phyloP scores from a whole-genome alignment of 345 rosid genomes.

The Citrus sinensis region DVS_A1.0 CM039166.1:8155001-8155500 shows the following conservation, averaged over 20 bases:
- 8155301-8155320: background rate
- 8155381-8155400: background rate
- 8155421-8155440: background rate
- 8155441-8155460: constrained; percentile 1
- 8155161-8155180: background rate
- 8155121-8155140: constrained; percentile 10
- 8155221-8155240: background rate
- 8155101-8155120: constrained; percentile 9
- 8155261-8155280: background rate
- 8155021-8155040: constrained; percentile 12
- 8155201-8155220: background rate
- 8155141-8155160: background rate
- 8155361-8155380: background rate
- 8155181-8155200: background rate
- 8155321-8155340: background rate
- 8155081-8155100: constrained; percentile 32
- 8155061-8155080: constrained; percentile 39
- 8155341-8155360: background rate
- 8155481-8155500: background rate
- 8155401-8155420: background rate
- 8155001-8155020: constrained; percentile 34
- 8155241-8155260: background rate
- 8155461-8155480: constrained; percentile 4
- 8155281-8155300: background rate
- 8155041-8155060: constrained; percentile 26